Evolutionary conservation across 306 rosid genomes (phyloP).

Genomic region (Boehmeria nivea): DNA sequence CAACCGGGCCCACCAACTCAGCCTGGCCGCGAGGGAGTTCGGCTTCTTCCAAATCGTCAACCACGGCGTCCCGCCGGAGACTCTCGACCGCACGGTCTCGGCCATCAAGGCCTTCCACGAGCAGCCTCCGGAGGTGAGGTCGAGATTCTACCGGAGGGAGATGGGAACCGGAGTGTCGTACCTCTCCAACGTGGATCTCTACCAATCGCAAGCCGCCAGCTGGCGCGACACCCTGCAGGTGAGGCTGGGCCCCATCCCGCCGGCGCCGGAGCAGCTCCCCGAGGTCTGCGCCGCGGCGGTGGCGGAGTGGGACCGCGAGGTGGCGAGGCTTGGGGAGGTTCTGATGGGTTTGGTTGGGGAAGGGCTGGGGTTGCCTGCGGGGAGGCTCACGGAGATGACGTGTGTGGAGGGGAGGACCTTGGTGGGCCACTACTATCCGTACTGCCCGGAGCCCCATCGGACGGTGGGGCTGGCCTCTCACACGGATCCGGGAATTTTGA

Average conservation of each 20-base stretch:
- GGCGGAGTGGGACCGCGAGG: conserved; percentile 47
- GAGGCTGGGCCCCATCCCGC: conserved; percentile 28
- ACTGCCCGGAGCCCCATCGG: conserved; percentile 38
- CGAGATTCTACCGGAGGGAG: conserved; percentile 16
- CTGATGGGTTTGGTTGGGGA: conserved; percentile 29
- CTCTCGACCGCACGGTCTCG: conserved; percentile 21
- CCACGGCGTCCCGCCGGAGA: conserved; percentile 31
- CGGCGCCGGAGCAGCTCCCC: conserved; percentile 29
- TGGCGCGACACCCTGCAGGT: conserved; percentile 76
- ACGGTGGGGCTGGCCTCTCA: conserved; percentile 68
- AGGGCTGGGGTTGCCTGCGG: conserved; percentile 37
- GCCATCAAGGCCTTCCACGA: conserved; percentile 37
- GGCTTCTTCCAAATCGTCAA: conserved; percentile 54
- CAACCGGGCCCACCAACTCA: conserved; percentile 21
- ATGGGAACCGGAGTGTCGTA: conserved; percentile 29
- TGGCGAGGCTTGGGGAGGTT: conserved; percentile 36
- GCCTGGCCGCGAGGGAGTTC: conserved; percentile 22
- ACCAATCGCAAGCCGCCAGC: conserved; percentile 50
- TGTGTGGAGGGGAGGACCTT: conserved; percentile 27
- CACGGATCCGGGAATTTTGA: conserved; percentile 66
- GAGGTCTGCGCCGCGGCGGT: conserved; percentile 44
- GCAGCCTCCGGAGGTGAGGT: conserved; percentile 23
- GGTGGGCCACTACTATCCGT: conserved; percentile 41
- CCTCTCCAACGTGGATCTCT: conserved; percentile 31
- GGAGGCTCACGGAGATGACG: conserved; percentile 26